These are phyloP conservation scores for Ogataea paraovalis DNA, from an alignment of 805 yeast species.

Conservation along the genomic window DNA sequence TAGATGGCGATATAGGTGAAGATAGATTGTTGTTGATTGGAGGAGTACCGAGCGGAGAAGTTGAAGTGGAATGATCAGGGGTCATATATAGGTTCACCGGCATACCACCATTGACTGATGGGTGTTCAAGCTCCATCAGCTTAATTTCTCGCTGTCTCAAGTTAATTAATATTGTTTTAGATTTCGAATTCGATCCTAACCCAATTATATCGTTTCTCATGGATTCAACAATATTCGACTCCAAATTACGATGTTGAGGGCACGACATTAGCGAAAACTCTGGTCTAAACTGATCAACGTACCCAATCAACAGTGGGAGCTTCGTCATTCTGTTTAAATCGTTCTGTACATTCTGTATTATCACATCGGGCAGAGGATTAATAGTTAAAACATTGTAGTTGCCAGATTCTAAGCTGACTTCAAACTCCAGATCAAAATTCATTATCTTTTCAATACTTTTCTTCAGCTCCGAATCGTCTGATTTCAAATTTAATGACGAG, in stretches of 20 bases:
- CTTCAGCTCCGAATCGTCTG: conserved; percentile 5
- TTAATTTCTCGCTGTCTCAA: conserved; percentile 27
- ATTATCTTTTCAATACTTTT: conserved; percentile 13
- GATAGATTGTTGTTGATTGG: background rate
- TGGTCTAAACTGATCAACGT: conserved; percentile 47
- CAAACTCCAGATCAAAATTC: conserved; percentile 8
- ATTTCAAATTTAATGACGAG: conserved; percentile 4
- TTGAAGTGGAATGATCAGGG: background rate
- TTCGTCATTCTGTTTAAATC: conserved; percentile 1
- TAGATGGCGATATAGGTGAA: background rate
- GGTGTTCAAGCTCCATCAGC: conserved; percentile 13
- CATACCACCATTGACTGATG: background rate
- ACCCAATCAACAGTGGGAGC: conserved; percentile 32
- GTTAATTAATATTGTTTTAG: conserved; percentile 22
- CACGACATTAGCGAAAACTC: conserved; percentile 51
- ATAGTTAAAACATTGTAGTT: background rate
- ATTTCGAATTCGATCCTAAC: conserved; percentile 14
- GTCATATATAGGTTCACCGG: background rate
- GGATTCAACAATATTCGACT: conserved; percentile 38
- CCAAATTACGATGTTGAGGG: conserved; percentile 42
- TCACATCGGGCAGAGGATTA: conserved; percentile 1
- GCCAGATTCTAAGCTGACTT: background rate
- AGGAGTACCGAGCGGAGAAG: background rate
- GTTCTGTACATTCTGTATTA: background rate
- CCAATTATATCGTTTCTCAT: conserved; percentile 44